Percentiles rank a stretch among this genome's conserved stretches.
phyloP scores from a whole-genome alignment of 2,329 filamentous ascomycete species.

The Aspergillus candidus region DNA sequence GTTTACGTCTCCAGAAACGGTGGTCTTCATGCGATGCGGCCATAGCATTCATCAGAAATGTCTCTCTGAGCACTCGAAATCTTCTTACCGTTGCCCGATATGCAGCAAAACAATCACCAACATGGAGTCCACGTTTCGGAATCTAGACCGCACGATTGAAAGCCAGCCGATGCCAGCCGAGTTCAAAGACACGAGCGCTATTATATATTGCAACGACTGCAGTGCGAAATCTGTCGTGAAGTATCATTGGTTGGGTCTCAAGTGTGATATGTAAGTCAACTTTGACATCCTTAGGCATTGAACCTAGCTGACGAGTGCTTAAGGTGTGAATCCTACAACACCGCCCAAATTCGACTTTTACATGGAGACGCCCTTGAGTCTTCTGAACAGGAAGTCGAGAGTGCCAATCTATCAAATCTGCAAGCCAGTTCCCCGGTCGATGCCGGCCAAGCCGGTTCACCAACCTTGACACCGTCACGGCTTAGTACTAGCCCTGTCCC shows the following conservation, averaged over 20 bases:
- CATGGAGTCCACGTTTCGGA: constrained; percentile 93
- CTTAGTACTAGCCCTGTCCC: constrained; percentile 24
- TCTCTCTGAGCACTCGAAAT: constrained; percentile 79
- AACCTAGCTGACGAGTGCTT: constrained; percentile 7
- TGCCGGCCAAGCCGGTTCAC: constrained; percentile 17
- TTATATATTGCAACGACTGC: constrained; percentile 93
- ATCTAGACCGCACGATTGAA: constrained; percentile 79
- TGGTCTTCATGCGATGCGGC: constrained; percentile 92
- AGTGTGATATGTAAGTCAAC: constrained; percentile 58
- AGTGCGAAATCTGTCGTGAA: constrained; percentile 75
- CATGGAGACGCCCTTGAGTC: constrained; percentile 24
- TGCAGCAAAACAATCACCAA: constrained; percentile 96
- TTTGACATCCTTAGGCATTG: background rate
- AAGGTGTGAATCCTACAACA: constrained; percentile 46
- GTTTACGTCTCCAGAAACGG: constrained; percentile 81
- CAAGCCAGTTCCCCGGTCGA: constrained; percentile 23
- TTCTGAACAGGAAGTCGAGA: constrained; percentile 21
- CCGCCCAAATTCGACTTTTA: constrained; percentile 37
- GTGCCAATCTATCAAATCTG: constrained; percentile 11
- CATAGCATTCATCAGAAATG: constrained; percentile 92
- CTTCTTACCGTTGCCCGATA: constrained; percentile 91
- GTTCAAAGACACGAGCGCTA: constrained; percentile 70
- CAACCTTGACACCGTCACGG: constrained; percentile 21
- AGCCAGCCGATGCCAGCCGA: constrained; percentile 87
- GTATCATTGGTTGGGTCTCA: constrained; percentile 93